Conservation (phyloP, 768 basidiomycete species). For the Sarcomyxa edulis region DNA sequence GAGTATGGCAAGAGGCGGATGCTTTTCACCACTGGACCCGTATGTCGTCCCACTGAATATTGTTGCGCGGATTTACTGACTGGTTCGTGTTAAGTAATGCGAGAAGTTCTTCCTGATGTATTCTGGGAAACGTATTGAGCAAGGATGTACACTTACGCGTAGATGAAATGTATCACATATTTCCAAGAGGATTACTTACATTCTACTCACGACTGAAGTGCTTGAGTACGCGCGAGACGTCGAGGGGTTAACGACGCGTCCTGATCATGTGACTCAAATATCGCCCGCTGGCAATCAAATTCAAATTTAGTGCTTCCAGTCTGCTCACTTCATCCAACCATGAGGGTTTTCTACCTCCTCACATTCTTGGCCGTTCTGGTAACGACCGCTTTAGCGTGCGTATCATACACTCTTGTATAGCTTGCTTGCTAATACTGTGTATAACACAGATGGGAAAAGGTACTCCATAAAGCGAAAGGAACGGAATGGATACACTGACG, state of each 20-base stretch:
- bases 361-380: constrained; percentile 46
- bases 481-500: not conserved
- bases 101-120: constrained; percentile 61
- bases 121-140: constrained; percentile 76
- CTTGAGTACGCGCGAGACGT: not conserved
- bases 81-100: constrained; percentile 53
- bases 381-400: constrained; percentile 56
- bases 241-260: not conserved
- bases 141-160: not conserved
- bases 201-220: not conserved
- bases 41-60: constrained; percentile 31
- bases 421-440: not conserved
- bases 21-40: constrained; percentile 74
- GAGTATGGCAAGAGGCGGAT: constrained; percentile 59
- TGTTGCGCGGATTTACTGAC: constrained; percentile 1
- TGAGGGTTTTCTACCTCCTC: constrained; percentile 47
- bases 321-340: too few relatives aligned
- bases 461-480: constrained; percentile 16
- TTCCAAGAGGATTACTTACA: constrained; percentile 7
- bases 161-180: constrained; percentile 1
- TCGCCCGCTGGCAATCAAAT: constrained; percentile 5
- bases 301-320: too few relatives aligned
- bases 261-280: constrained; percentile 6
- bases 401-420: constrained; percentile 15
- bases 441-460: constrained; percentile 64